Conservation (phyloP, 2,329 filamentous ascomycete genomes). For the Chaetomiaceae sp. region DNA sequence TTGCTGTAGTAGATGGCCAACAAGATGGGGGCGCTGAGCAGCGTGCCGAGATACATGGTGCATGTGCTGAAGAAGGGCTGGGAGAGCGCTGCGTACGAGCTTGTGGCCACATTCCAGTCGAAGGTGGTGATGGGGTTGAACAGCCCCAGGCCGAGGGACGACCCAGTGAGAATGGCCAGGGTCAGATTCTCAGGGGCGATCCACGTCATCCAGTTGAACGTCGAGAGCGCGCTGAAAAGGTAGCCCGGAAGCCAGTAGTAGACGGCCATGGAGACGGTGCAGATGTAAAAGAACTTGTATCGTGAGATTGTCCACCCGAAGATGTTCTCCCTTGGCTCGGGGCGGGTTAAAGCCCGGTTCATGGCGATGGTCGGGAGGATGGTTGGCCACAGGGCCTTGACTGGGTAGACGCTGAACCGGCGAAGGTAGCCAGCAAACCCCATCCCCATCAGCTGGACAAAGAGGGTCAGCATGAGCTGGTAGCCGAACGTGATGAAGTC, state of each 20-base stretch:
- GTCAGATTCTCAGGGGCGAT: conserved; percentile 42
- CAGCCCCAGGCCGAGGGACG: conserved; percentile 36
- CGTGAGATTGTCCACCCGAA: conserved; percentile 43
- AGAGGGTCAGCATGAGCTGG: conserved; percentile 37
- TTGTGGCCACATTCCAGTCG: conserved; percentile 44
- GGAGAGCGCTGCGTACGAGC: conserved; percentile 35
- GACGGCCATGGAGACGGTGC: conserved; percentile 36
- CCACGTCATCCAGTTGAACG: conserved; percentile 49
- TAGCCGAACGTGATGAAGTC: conserved; percentile 38
- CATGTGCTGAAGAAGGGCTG: conserved; percentile 39
- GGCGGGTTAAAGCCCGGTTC: conserved; percentile 31
- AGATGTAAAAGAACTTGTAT: conserved; percentile 40
- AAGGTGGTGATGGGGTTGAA: conserved; percentile 48
- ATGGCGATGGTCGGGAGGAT: conserved; percentile 36
- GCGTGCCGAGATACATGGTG: conserved; percentile 33
- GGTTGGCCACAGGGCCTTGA: conserved; percentile 39
- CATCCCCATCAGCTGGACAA: conserved; percentile 40
- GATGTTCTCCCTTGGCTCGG: conserved; percentile 34
- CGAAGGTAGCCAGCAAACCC: conserved; percentile 38
- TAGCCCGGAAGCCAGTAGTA: conserved; percentile 48
- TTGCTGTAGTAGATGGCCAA: conserved; percentile 40
- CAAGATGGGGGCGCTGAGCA: conserved; percentile 37
- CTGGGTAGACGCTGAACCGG: conserved; percentile 36
- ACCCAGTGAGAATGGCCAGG: conserved; percentile 41
- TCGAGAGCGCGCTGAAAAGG: conserved; percentile 39